Conservation (phyloP, 2,329 filamentous ascomycete species). For the Hortaea werneckii region DNA sequence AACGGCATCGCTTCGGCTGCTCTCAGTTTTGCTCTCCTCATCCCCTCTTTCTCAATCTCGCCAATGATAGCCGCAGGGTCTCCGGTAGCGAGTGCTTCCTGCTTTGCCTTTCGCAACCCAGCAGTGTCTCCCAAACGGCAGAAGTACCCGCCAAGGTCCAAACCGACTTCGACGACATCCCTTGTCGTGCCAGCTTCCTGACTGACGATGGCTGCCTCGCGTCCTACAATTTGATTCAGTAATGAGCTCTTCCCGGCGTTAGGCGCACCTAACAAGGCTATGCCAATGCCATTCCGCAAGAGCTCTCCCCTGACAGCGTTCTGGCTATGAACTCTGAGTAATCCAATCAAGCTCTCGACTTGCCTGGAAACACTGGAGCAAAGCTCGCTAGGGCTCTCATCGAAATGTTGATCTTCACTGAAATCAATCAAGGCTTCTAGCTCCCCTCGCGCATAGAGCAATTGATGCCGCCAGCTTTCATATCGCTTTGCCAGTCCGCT, state of each 20-base stretch:
- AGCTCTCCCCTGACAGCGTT: constrained; percentile 78
- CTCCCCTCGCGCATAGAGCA: constrained; percentile 77
- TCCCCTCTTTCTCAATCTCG: constrained; percentile 77
- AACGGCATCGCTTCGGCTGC: constrained; percentile 79
- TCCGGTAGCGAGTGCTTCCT: constrained; percentile 3
- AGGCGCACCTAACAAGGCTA: constrained; percentile 80
- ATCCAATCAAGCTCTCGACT: constrained; percentile 49
- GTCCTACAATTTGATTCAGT: constrained; percentile 78
- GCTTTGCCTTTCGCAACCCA: constrained; percentile 50
- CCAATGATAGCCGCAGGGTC: constrained; percentile 44
- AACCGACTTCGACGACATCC: constrained; percentile 82
- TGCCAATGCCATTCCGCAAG: constrained; percentile 70
- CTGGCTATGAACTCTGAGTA: constrained; percentile 59
- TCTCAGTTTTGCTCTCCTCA: constrained; percentile 70
- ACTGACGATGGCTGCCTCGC: constrained; percentile 92
- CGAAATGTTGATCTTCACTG: constrained; percentile 93
- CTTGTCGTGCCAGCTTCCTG: constrained; percentile 85
- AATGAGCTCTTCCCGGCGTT: constrained; percentile 94
- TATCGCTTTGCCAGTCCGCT: constrained; percentile 60
- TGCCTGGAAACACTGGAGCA: constrained; percentile 58
- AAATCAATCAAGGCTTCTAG: constrained; percentile 96
- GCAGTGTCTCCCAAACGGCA: constrained; percentile 95
- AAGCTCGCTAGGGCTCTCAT: constrained; percentile 68
- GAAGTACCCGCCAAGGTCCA: constrained; percentile 82
- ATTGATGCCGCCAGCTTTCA: constrained; percentile 65